These are phyloP conservation scores for Teratosphaeriaceae sp. DNA, from an alignment of 2,329 filamentous ascomycete species.

Conservation along the genomic window DNA sequence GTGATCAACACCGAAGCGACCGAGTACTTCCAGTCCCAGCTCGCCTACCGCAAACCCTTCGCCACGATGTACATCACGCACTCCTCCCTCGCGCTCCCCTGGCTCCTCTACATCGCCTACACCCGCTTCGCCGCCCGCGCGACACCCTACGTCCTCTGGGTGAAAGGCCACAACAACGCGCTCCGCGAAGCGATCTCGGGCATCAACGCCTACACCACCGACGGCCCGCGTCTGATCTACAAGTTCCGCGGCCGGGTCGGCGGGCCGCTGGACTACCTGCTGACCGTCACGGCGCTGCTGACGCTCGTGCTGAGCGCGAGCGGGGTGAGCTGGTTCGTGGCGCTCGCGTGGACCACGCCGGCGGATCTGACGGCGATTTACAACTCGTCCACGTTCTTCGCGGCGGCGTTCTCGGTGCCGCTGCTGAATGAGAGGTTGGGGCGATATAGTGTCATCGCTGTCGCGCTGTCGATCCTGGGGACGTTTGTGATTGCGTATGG, in stretches of 20 bases:
- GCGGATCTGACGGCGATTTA: slow-evolving; percentile 30
- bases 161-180: slow-evolving; percentile 25
- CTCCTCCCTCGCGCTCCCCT: slow-evolving; percentile 25
- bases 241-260: slow-evolving; percentile 19
- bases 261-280: slow-evolving; percentile 25
- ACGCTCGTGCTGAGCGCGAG: slow-evolving; percentile 25
- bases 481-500: slow-evolving; percentile 30
- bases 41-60: slow-evolving; percentile 29
- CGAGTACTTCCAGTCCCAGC: slow-evolving; percentile 26
- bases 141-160: slow-evolving; percentile 20
- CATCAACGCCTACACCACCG: slow-evolving; percentile 25
- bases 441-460: slow-evolving; percentile 21
- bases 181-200: slow-evolving; percentile 22
- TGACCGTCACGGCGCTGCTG: slow-evolving; percentile 23
- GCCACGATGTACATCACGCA: slow-evolving; percentile 28
- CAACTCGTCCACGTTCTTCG: slow-evolving; percentile 31
- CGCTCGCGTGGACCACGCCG: slow-evolving; percentile 26
- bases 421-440: slow-evolving; percentile 25
- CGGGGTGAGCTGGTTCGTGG: slow-evolving; percentile 26
- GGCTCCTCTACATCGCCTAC: slow-evolving; percentile 18
- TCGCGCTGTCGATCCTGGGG: slow-evolving; percentile 25
- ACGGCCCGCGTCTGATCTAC: slow-evolving; percentile 17
- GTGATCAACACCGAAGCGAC: slow-evolving; percentile 28
- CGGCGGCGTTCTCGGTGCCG: slow-evolving; percentile 26
- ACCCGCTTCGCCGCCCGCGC: slow-evolving; percentile 14